These are phyloP conservation scores for Fusarium staphyleae DNA, from an alignment of 2,329 filamentous ascomycete genomes.

Conservation along the genomic window DNA sequence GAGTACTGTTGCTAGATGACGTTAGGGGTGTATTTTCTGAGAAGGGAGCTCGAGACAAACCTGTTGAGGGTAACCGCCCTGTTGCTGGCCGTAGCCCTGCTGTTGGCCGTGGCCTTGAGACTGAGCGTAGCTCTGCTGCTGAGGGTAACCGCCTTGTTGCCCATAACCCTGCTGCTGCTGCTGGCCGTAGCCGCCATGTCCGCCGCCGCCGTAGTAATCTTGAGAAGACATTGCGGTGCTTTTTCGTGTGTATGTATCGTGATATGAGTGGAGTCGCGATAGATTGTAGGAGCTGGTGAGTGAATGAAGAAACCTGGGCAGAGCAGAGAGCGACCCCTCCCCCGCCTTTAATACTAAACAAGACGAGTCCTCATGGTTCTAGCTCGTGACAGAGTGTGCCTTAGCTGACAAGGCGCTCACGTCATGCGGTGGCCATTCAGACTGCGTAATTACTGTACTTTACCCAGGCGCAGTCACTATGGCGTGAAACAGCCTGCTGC, in stretches of 20 bases:
- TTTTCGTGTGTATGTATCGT: background rate
- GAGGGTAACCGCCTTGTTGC: conserved; percentile 37
- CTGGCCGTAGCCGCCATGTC: conserved; percentile 35
- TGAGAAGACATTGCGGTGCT: conserved; percentile 46
- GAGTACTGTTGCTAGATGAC: conserved; percentile 35
- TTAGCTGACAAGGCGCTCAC: conserved; percentile 34
- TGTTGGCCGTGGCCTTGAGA: conserved; percentile 31
- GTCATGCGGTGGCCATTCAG: conserved; percentile 10
- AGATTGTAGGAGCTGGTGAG: background rate
- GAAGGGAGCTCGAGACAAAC: conserved; percentile 24
- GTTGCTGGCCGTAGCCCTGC: conserved; percentile 26
- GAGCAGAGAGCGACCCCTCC: conserved; percentile 1
- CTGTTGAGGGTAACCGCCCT: conserved; percentile 38
- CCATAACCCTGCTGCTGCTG: conserved; percentile 26
- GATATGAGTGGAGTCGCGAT: conserved; percentile 1
- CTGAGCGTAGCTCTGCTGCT: conserved; percentile 30
- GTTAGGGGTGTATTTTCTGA: background rate
- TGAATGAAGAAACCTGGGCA: background rate
- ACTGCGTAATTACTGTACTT: background rate
- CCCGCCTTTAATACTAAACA: conserved; percentile 31
- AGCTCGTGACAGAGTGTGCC: conserved; percentile 20
- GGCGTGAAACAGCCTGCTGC: background rate
- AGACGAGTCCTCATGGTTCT: background rate
- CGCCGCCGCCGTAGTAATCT: conserved; percentile 49
- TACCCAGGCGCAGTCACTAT: conserved; percentile 32